Percentiles rank a stretch among this genome's conserved stretches.
Conservation (phyloP, 2,329 filamentous ascomycete genomes). For the Pyricularia sp. region DNA sequence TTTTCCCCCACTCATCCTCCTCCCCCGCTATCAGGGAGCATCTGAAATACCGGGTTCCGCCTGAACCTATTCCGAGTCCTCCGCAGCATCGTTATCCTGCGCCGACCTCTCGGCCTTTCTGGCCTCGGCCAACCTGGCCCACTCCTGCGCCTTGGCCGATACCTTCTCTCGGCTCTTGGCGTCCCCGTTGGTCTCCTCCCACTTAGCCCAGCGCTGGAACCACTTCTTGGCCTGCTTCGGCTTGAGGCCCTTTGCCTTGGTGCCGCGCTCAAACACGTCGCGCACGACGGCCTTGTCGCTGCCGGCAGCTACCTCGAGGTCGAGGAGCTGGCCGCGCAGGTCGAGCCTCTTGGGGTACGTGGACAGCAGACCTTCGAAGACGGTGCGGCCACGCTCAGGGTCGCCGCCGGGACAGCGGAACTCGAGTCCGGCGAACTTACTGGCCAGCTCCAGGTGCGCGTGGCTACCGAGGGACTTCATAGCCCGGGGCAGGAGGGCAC, state of each 20-base stretch:
- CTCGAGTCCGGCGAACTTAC: conserved; percentile 85
- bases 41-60: not conserved
- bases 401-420: conserved; percentile 78
- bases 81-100: not conserved
- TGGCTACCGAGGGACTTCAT: conserved; percentile 70
- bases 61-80: not conserved
- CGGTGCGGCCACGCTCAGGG: conserved; percentile 82
- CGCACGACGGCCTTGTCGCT: conserved; percentile 47
- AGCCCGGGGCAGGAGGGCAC: conserved; percentile 71
- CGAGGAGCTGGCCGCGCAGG: conserved; percentile 85
- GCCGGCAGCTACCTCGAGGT: conserved; percentile 64
- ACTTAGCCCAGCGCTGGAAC: conserved; percentile 87
- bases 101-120: conserved; percentile 17
- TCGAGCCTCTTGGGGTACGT: conserved; percentile 85
- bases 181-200: conserved; percentile 69
- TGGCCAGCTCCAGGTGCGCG: conserved; percentile 61
- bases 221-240: conserved; percentile 74
- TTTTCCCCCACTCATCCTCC: not conserved
- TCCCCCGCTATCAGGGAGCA: not conserved
- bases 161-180: conserved; percentile 62
- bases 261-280: conserved; percentile 74
- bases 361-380: conserved; percentile 81
- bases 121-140: conserved; percentile 44
- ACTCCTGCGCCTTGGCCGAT: conserved; percentile 60
- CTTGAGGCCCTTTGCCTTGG: conserved; percentile 62